Evolutionary conservation across 495 filamentous ascomycete genomes (phyloP), one percentile per base, ranked within the genome.

Genomic region (Aspergillus campestris): DNA sequence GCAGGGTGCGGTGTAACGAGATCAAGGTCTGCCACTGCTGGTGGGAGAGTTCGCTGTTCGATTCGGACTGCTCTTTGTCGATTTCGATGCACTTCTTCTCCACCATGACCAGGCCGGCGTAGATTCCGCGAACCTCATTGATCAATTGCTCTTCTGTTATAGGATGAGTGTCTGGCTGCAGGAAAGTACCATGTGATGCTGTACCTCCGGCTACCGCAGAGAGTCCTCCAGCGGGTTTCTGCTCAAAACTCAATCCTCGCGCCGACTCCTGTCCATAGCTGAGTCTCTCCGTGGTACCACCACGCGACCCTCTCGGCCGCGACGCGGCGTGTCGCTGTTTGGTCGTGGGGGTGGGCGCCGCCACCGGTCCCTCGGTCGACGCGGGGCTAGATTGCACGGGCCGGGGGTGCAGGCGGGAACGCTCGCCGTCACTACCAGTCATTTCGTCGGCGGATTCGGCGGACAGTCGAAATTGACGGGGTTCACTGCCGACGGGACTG

Each of bases 1-100:
- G 62, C 1, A 91, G 59, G 0, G 83, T 86, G 8, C 80, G 66
- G 54, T 92, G 87, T 1, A 89, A 58, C 3, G 79, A 80, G 43
- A 87, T 83, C 9, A 89, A 53, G 0, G 80, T 79, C 51, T 86
- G 81, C 84, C 82, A 89, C 49, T 89, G 80, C 31, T 80, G 70
- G 38, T 73, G 67, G 38, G 71, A 75, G 3, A 89, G 64, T 31
- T 56, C 47, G 64, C 56, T 49, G 11, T 67, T 47, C 39, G 56
- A 48, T 40, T 65, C 66, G 1, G 67, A 71, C 37, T 83, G 77
- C 8, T 76, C 62, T n/a, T 74, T 78, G 59, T 86, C 80, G 8
- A 86, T 75, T 29, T 87, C 80, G 6, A 86, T 82, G 52, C 84
- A 89, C 55, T 87, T 89, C 32, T 77, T 77, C 58, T 94, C 88